phyloP scores from a whole-genome alignment of 371 early-diverging fungal genomes.

The Mucor circinelloides region DNA sequence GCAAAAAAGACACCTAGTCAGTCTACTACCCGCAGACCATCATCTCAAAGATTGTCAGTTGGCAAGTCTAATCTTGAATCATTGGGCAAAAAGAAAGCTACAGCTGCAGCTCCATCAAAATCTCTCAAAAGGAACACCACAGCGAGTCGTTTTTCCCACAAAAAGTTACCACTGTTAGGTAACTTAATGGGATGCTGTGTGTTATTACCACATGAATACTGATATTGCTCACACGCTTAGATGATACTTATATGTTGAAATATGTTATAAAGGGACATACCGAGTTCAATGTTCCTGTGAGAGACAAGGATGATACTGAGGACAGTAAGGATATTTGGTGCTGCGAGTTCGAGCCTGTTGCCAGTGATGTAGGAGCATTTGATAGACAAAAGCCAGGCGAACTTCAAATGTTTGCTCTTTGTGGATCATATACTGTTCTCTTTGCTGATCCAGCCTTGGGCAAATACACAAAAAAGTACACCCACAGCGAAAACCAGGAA shows the following conservation, averaged over 20 bases:
- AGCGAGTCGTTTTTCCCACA: not conserved
- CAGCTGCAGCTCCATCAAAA: not conserved
- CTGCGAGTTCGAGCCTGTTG: slow-evolving; percentile 41
- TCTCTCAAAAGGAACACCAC: not conserved
- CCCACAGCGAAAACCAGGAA: slow-evolving; percentile 55
- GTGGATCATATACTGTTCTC: slow-evolving; percentile 52
- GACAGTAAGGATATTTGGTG: slow-evolving; percentile 40
- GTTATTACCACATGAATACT: not conserved
- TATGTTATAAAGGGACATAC: slow-evolving; percentile 24
- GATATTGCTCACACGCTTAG: not conserved
- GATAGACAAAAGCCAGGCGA: not conserved
- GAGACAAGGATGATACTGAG: slow-evolving; percentile 11
- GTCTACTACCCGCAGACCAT: not conserved
- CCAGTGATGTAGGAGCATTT: slow-evolving; percentile 5
- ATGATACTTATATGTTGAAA: slow-evolving; percentile 8
- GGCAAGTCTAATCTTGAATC: not conserved
- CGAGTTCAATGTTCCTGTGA: slow-evolving; percentile 19
- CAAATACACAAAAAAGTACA: slow-evolving; percentile 56
- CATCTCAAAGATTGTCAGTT: not conserved
- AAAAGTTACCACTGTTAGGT: not conserved
- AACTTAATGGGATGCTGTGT: not conserved
- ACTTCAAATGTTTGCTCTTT: slow-evolving; percentile 36
- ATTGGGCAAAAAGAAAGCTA: not conserved
- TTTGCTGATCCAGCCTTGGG: slow-evolving; percentile 54
- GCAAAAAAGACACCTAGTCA: not conserved